phyloP scores from a whole-genome alignment of 768 basidiomycete species.

The Rhizopogon salebrosus region DNA sequence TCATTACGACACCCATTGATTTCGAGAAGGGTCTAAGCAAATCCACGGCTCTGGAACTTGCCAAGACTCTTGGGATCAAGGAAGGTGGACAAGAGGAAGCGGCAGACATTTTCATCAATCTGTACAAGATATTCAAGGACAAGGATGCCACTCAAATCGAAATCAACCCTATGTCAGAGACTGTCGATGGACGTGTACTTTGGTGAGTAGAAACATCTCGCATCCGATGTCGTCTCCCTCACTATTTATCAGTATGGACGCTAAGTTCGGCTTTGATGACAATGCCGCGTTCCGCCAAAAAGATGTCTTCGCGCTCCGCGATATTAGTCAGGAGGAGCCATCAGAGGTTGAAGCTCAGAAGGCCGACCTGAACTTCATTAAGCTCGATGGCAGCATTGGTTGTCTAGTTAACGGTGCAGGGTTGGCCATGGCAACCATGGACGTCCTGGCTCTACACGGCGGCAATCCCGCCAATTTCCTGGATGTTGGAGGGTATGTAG shows the following conservation, averaged over 20 bases:
- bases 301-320: constrained; percentile 84
- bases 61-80: constrained; percentile 89
- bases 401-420: constrained; percentile 99
- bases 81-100: constrained; percentile 75
- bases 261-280: constrained; percentile 99
- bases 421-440: constrained; percentile 99
- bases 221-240: not conserved
- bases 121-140: constrained; percentile 96
- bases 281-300: constrained; percentile 97
- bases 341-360: constrained; percentile 98
- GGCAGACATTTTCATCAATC: constrained; percentile 87
- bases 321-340: constrained; percentile 91
- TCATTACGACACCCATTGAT: constrained; percentile 91
- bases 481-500: constrained; percentile 86
- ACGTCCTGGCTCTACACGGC: constrained; percentile 93
- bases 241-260: constrained; percentile 78
- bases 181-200: constrained; percentile 85
- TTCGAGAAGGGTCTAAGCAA: constrained; percentile 77
- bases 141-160: constrained; percentile 99
- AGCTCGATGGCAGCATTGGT: constrained; percentile 94
- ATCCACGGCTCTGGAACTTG: constrained; percentile 66
- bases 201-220: constrained; percentile 55
- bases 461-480: constrained; percentile 98
- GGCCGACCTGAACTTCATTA: constrained; percentile 96
- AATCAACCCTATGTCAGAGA: constrained; percentile 96